A percentile compares a stretch with the other conserved stretches of the same genome.
phyloP scores from a whole-genome alignment of 768 basidiomycete species.

The Chiua virens region DNA sequence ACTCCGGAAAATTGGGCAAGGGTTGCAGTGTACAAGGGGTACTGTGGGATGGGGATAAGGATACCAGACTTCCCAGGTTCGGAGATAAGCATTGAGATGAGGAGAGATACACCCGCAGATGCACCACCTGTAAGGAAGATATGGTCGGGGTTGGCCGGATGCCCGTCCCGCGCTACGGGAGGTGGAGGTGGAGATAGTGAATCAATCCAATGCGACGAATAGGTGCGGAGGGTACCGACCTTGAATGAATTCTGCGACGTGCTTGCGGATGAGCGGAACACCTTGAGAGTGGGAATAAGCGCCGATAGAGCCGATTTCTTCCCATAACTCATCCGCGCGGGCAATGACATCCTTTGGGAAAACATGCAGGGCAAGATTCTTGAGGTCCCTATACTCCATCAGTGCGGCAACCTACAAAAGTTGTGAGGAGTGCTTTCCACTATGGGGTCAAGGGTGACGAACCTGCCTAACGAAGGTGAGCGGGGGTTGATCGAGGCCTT shows the following conservation, averaged over 20 bases:
- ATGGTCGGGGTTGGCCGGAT: conserved; percentile 73
- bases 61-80: conserved; percentile 63
- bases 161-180: conserved; percentile 80
- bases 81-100: conserved; percentile 78
- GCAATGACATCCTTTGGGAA: conserved; percentile 87
- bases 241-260: conserved; percentile 87
- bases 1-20: conserved; percentile 83
- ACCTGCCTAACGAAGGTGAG: conserved; percentile 94
- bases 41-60: conserved; percentile 97
- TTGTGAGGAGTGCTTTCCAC: conserved; percentile 5
- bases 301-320: conserved; percentile 88
- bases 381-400: conserved; percentile 87
- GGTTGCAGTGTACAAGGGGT: conserved; percentile 95
- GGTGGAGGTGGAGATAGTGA: background rate
- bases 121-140: conserved; percentile 97
- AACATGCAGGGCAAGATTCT: conserved; percentile 67
- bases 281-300: conserved; percentile 97
- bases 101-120: conserved; percentile 87
- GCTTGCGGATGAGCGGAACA: conserved; percentile 81
- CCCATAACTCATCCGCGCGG: conserved; percentile 76
- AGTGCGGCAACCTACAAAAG: conserved; percentile 75
- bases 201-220: conserved; percentile 5
- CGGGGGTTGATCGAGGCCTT: conserved; percentile 88
- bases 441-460: conserved; percentile 14
- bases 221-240: conserved; percentile 44